Evolutionary conservation across 1,284 basidiomycete species (phyloP).

Genomic region (Sphaerobolus stellatus): DNA sequence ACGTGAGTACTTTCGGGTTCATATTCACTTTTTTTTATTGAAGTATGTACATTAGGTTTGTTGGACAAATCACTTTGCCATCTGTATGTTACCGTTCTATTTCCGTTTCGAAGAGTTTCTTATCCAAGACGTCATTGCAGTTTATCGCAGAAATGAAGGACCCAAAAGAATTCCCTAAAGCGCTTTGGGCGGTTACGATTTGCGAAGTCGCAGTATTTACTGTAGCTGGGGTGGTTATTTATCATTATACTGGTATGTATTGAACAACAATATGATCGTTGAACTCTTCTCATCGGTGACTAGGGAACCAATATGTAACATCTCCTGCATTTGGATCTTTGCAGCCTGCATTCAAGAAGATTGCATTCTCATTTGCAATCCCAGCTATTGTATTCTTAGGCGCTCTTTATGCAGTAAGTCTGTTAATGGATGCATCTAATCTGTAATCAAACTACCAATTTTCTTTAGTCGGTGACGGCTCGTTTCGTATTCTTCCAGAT

Average conservation of each 20-base stretch:
- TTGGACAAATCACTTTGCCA: slow-evolving; percentile 56
- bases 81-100: slow-evolving; percentile 30
- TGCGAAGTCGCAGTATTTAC: slow-evolving; percentile 61
- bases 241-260: slow-evolving; percentile 44
- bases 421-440: neutral
- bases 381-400: slow-evolving; percentile 55
- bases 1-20: slow-evolving; percentile 37
- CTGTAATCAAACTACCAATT: neutral
- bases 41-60: slow-evolving; percentile 16
- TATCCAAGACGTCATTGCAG: slow-evolving; percentile 19
- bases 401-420: slow-evolving; percentile 40
- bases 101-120: neutral
- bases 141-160: slow-evolving; percentile 60
- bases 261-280: no score
- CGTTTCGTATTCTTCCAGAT: slow-evolving; percentile 53
- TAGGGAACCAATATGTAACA: slow-evolving; percentile 49
- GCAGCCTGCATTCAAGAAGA: slow-evolving; percentile 41
- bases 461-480: slow-evolving; percentile 40
- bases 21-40: neutral
- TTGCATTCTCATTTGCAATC: slow-evolving; percentile 48
- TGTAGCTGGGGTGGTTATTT: slow-evolving; percentile 60
- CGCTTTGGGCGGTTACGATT: slow-evolving; percentile 46
- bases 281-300: slow-evolving; percentile 8
- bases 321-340: slow-evolving; percentile 51
- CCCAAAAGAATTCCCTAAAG: slow-evolving; percentile 65